Base-by-base conservation (phyloP, 805 yeast species). In the Candida awuae region DNA sequence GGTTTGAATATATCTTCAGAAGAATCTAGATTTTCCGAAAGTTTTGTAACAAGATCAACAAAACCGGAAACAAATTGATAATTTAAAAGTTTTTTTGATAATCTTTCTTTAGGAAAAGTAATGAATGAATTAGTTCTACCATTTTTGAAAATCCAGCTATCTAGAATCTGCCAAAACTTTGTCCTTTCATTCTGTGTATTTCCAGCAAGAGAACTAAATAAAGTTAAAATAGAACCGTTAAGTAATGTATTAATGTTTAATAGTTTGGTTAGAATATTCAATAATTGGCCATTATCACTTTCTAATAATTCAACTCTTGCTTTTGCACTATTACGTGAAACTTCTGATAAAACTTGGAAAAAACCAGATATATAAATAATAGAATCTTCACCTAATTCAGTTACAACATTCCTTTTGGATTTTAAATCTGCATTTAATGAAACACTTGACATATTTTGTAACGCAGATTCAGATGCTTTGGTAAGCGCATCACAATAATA, bases 301-400 rank as follows among this genome's bases (percentile, higher is more conserved):
- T 56, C 56, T 8, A 58, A 40, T 18, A 62, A 49, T 35, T 59
- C 63, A 9, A 46, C 37, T 33, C 55, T 50, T 5, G 65, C 63
- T 20, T 52, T 50, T 1, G 49, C 53, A 44, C 68, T 65, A 48
- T 71, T 62, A 4, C 54, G 52, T 1, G 79, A 67, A 21, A 77
- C 73, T 37, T 71, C 69, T 8, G 71, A 66, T 2, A 87, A 63
- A 35, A 92, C 61, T 19, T 83, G 77, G 42, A 86, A 64, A 48
- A 84, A 77, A 0, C 95, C 83, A 0, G 88, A 72, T 6, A 87
- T 65, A 38, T 84, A 77, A 7, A 85, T 70, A 7, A 84, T 62
- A 0, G 88, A 81, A 54, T 87, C 96, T 47, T 85, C 94, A 26
- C 84, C 82, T 23, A 87, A 63, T 37, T 80, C 85, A 9, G 70